A percentile compares a stretch with the other conserved stretches of the same genome.
Conservation (phyloP, 768 basidiomycete genomes). For the Termitomyces titanicus region DNA sequence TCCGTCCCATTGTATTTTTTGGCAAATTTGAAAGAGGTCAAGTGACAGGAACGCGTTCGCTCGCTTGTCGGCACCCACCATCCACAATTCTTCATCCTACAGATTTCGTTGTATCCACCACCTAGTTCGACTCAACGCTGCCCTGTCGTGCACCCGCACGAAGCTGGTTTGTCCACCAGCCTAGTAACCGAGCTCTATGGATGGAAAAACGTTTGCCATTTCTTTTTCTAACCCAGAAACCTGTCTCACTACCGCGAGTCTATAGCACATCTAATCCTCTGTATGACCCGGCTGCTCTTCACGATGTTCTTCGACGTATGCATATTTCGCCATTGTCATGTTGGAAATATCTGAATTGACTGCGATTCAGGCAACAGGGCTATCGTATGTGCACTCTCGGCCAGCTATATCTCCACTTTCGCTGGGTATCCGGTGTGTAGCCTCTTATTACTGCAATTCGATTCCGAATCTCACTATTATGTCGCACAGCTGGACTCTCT, state of each 20-base stretch:
- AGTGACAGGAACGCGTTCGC: conserved; percentile 28
- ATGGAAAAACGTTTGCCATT: conserved; percentile 58
- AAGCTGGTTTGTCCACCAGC: conserved; percentile 69
- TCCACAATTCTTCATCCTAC: conserved; percentile 2
- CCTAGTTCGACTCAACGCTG: conserved; percentile 13
- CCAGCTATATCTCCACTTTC: conserved; percentile 89
- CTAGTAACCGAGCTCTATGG: conserved; percentile 68
- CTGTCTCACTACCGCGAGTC: conserved; percentile 21
- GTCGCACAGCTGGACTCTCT: conserved; percentile 77
- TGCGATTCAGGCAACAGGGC: conserved; percentile 68
- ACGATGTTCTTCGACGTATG: conserved; percentile 68
- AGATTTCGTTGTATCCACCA: conserved; percentile 11
- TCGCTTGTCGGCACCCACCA: conserved; percentile 2
- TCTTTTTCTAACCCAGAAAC: background rate
- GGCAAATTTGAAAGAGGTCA: conserved; percentile 16
- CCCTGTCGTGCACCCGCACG: conserved; percentile 61
- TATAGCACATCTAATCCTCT: conserved; percentile 55
- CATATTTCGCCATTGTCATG: conserved; percentile 1
- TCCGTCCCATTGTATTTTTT: background rate
- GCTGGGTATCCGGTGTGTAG: conserved; percentile 79
- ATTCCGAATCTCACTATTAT: background rate
- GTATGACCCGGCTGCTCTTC: conserved; percentile 58
- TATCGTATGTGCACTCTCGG: conserved; percentile 85
- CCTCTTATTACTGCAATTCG: background rate
- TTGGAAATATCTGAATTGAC: conserved; percentile 12